Evolutionary conservation across 805 yeast species (phyloP).

Genomic region (Komagataella ulmi): DNA sequence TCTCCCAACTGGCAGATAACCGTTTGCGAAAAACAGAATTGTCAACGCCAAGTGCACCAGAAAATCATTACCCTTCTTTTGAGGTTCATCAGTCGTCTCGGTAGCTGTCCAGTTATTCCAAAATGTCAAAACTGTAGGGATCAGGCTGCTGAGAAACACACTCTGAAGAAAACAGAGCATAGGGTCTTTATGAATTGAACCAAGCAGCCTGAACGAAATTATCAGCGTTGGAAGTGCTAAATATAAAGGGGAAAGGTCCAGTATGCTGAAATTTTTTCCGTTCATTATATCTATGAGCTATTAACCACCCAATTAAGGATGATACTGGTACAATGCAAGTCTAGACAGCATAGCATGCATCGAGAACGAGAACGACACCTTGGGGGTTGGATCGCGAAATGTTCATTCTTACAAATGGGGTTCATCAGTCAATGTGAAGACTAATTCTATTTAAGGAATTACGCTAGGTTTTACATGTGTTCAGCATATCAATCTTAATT

Average conservation of each 20-base stretch:
- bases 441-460: background rate
- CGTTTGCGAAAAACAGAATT: constrained; percentile 9
- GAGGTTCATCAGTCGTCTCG: background rate
- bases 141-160: background rate
- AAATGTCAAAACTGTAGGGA: background rate
- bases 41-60: constrained; percentile 6
- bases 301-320: constrained; percentile 1
- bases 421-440: too few relatives aligned
- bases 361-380: background rate
- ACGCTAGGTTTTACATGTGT: background rate
- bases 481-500: background rate
- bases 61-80: background rate
- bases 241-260: constrained; percentile 19
- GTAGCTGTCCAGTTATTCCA: background rate
- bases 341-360: background rate
- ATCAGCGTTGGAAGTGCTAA: constrained; percentile 19
- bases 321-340: constrained; percentile 1
- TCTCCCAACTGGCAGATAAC: constrained; percentile 14
- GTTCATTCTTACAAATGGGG: background rate
- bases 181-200: background rate
- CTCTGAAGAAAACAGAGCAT: background rate
- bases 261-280: constrained; percentile 2
- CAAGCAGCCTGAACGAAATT: background rate
- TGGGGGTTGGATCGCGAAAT: background rate
- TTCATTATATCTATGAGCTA: background rate